These are phyloP conservation scores for Chlorella sp. DNA, from an alignment of 139 green algal genomes.

Conservation along the genomic window DNA sequence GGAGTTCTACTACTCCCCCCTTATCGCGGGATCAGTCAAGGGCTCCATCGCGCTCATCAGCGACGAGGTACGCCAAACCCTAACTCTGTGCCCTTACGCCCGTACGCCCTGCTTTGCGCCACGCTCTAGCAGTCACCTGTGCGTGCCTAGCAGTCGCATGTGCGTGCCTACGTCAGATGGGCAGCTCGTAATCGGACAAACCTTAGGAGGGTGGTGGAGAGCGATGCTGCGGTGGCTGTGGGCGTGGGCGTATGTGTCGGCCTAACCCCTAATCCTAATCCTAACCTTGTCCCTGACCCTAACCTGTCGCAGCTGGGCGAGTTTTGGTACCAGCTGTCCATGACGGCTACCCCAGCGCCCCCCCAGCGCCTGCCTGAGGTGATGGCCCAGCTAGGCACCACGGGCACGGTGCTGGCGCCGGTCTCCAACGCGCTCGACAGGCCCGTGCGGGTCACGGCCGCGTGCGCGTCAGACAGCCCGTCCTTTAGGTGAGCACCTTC, in stretches of 20 bases:
- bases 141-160: too few relatives aligned
- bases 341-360: slow-evolving; percentile 30
- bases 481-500: neutral
- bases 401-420: slow-evolving; percentile 4
- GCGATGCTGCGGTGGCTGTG: neutral
- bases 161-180: too few relatives aligned
- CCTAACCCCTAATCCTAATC: neutral
- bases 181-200: neutral
- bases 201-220: neutral
- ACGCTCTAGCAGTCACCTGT: too few relatives aligned
- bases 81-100: too few relatives aligned
- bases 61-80: slow-evolving; percentile 29
- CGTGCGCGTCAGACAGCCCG: neutral
- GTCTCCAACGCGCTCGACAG: slow-evolving; percentile 49
- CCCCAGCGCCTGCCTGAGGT: slow-evolving; percentile 30
- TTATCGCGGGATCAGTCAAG: slow-evolving; percentile 26
- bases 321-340: slow-evolving; percentile 53
- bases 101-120: too few relatives aligned
- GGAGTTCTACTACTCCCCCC: slow-evolving; percentile 55
- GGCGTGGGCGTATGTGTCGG: neutral
- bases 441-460: neutral
- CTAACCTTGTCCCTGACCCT: neutral
- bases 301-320: slow-evolving; percentile 42
- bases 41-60: slow-evolving; percentile 43
- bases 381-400: slow-evolving; percentile 34